phyloP scores from a whole-genome alignment of 176 grass and related monocot genomes.

The Paspalum vaginatum region DNA sequence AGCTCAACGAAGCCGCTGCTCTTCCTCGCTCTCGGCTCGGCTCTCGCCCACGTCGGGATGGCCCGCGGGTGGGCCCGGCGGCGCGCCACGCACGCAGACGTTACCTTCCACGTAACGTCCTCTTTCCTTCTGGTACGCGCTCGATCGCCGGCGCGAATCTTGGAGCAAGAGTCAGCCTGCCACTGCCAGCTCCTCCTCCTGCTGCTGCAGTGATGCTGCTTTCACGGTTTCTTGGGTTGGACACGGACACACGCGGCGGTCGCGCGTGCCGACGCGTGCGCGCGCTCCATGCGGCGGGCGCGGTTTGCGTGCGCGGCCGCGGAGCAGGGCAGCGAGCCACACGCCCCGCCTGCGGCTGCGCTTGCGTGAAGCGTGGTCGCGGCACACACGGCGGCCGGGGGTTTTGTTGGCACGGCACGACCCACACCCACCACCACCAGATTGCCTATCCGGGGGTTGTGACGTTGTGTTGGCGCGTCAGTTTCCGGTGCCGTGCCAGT shows the following conservation, averaged over 20 bases:
- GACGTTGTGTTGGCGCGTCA: too few relatives aligned
- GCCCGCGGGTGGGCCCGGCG: neutral
- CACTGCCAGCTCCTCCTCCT: neutral
- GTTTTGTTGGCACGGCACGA: neutral
- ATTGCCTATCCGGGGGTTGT: too few relatives aligned
- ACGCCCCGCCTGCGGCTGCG: neutral
- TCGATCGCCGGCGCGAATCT: constrained; percentile 6
- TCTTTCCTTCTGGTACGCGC: too few relatives aligned
- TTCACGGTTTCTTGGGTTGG: neutral
- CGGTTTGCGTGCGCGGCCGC: constrained; percentile 36
- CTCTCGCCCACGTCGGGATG: neutral
- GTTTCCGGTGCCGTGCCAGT: too few relatives aligned
- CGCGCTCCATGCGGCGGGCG: neutral
- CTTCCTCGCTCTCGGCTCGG: too few relatives aligned
- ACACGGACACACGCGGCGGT: neutral
- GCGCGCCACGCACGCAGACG: neutral
- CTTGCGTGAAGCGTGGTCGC: constrained; percentile 6
- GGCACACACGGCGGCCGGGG: constrained; percentile 3
- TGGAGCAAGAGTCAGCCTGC: neutral
- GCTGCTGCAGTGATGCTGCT: neutral
- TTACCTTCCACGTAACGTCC: neutral
- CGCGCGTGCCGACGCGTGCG: neutral
- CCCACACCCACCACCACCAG: too few relatives aligned
- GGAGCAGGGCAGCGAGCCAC: neutral
- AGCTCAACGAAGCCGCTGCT: neutral